phyloP scores from a whole-genome alignment of 2,329 filamentous ascomycete species.

The Neonectria sp. region DNA sequence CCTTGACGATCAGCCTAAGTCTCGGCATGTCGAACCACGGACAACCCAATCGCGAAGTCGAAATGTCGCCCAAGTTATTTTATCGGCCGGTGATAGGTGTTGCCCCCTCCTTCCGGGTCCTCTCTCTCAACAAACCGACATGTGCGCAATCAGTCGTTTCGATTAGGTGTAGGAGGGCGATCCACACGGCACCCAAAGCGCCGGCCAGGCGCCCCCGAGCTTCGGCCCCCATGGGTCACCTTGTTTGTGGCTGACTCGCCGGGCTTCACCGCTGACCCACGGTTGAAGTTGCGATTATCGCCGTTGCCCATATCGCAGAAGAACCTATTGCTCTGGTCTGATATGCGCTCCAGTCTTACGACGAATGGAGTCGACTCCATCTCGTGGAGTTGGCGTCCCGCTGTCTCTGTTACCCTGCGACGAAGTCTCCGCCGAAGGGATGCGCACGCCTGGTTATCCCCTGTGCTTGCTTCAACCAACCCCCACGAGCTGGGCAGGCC shows the following conservation, averaged over 20 bases:
- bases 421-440: conserved; percentile 2
- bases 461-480: conserved; percentile 7
- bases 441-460: conserved; percentile 10
- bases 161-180: conserved; percentile 37
- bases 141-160: conserved; percentile 35
- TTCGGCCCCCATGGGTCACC: conserved; percentile 34
- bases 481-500: conserved; percentile 11
- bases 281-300: conserved; percentile 25
- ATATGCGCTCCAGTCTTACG: conserved; percentile 32
- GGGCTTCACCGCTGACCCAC: conserved; percentile 39
- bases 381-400: conserved; percentile 1
- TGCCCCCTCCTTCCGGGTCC: conserved; percentile 8
- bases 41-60: conserved; percentile 26
- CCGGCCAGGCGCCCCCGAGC: conserved; percentile 34
- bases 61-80: conserved; percentile 27
- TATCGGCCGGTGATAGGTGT: conserved; percentile 27
- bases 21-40: conserved; percentile 38
- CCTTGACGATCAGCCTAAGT: conserved; percentile 36
- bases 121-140: conserved; percentile 28
- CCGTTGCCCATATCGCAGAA: conserved; percentile 26
- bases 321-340: conserved; percentile 25
- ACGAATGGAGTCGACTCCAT: conserved; percentile 27
- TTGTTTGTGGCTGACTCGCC: conserved; percentile 34
- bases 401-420: conserved; percentile 16
- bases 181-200: conserved; percentile 35